Base-by-base conservation (phyloP, 164 flowering plant genomes). In the Dillenia suffruticosa region DNA sequence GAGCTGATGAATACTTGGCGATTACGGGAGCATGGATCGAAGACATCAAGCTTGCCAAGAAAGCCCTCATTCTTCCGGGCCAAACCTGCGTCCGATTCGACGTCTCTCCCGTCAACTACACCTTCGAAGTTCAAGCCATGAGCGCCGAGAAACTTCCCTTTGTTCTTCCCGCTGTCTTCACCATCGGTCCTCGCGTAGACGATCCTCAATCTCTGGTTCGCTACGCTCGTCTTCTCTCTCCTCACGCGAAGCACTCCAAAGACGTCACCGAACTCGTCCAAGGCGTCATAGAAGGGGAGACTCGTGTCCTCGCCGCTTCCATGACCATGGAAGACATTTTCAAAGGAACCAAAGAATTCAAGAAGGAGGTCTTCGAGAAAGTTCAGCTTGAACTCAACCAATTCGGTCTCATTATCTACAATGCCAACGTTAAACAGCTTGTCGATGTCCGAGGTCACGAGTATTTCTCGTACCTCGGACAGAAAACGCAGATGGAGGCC, bases 241-340 rank as follows among this genome's bases (percentile, higher is more conserved):
- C 63, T 10, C 76, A 73, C 22, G 74, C 73, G 66, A 71, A 70
- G 64, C 56, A 49, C 40, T 73, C 78, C 4, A 53, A 63, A 68
- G 72, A 79, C 45, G 76, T 76, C 4, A 63, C 66, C 10, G 79
- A 79, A 19, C 79, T 76, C 14, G 79, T 79, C 10, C 72, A 76
- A 44, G 82, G 82, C 0, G 53, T 79, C 46, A 76, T 79, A 26
- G 77, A 79, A 53, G 82, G 82, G 0, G 82, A 79, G 59, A 76
- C 82, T 7, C 67, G 82, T 10, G 77, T 79, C 3, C 70, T 79
- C 19, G 82, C 82, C 1, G 82, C 79, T 10, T 73, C 77, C 5
- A 79, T 79, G 82, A 78, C 82, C 16, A 78, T 78, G 77, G 82
- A 78, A 54, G 77, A 78, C 49, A 60, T 78, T 17, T 73, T 78